A percentile compares a stretch with the other conserved stretches of the same genome.
Conservation (phyloP, 2,329 filamentous ascomycete genomes). For the Colletotrichum incanum region DNA sequence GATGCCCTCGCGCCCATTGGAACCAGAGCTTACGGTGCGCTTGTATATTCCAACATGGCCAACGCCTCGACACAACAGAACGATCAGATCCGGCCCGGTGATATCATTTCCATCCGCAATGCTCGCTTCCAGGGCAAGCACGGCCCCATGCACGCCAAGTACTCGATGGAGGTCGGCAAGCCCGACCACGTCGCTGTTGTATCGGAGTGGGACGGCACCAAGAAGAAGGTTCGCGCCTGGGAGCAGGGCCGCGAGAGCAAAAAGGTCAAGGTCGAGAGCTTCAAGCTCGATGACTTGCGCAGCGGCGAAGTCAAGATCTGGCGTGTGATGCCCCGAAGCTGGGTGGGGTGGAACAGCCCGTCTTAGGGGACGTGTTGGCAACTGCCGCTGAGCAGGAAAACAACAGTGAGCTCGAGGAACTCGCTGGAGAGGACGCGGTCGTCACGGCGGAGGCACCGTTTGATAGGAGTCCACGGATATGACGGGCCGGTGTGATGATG, state of each 20-base stretch:
- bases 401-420: slow-evolving; percentile 21
- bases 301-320: slow-evolving; percentile 98
- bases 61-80: slow-evolving; percentile 92
- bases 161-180: slow-evolving; percentile 89
- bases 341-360: slow-evolving; percentile 88
- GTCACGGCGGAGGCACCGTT: slow-evolving; percentile 2
- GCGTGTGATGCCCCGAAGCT: slow-evolving; percentile 92
- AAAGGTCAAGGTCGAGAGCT: slow-evolving; percentile 95
- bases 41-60: slow-evolving; percentile 95
- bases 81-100: slow-evolving; percentile 93
- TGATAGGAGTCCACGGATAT: background rate
- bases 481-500: slow-evolving; percentile 32
- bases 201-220: slow-evolving; percentile 97
- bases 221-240: slow-evolving; percentile 97
- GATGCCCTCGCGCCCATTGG: slow-evolving; percentile 87
- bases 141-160: slow-evolving; percentile 95
- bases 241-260: slow-evolving; percentile 95
- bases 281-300: slow-evolving; percentile 90
- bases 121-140: slow-evolving; percentile 96
- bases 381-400: slow-evolving; percentile 23
- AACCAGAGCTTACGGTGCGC: slow-evolving; percentile 89
- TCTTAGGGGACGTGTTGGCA: slow-evolving; percentile 61
- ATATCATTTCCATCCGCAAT: slow-evolving; percentile 94
- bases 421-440: slow-evolving; percentile 12
- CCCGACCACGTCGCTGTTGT: slow-evolving; percentile 92